phyloP scores from a whole-genome alignment of 1,284 basidiomycete species.

The Ganoderma meredithae region DNA sequence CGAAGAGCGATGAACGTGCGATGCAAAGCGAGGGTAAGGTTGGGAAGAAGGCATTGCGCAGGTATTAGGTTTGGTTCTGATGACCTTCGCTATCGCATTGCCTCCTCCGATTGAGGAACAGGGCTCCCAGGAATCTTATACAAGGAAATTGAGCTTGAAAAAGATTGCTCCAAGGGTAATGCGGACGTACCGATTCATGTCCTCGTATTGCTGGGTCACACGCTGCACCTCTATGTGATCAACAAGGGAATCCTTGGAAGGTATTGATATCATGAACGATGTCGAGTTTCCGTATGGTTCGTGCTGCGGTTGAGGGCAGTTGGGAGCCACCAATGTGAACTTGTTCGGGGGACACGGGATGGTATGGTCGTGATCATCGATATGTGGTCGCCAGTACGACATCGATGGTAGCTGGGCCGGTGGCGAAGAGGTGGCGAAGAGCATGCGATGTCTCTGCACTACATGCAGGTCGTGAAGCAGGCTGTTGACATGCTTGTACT shows the following conservation, averaged over 20 bases:
- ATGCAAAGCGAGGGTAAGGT: neutral
- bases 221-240: constrained; percentile 46
- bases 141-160: constrained; percentile 9
- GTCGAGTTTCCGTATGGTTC: constrained; percentile 7
- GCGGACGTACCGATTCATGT: constrained; percentile 62
- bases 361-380: constrained; percentile 2
- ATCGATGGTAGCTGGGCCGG: constrained; percentile 12
- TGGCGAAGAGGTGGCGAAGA: constrained; percentile 47
- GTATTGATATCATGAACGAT: constrained; percentile 25
- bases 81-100: constrained; percentile 40
- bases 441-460: constrained; percentile 64
- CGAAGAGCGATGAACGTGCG: neutral
- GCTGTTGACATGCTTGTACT: constrained; percentile 66
- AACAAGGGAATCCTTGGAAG: constrained; percentile 21
- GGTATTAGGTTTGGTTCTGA: constrained; percentile 12
- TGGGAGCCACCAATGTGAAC: neutral
- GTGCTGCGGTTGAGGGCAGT: neutral
- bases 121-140: constrained; percentile 56
- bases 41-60: neutral
- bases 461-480: constrained; percentile 73
- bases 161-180: constrained; percentile 8
- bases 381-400: constrained; percentile 1
- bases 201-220: constrained; percentile 68
- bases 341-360: constrained; percentile 13
- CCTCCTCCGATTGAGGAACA: constrained; percentile 68